Percentiles rank a stretch among this genome's conserved stretches.
These are phyloP conservation scores for Diaporthe helianthi DNA, from an alignment of 2,329 filamentous ascomycete species.

Conservation along the genomic window DNA sequence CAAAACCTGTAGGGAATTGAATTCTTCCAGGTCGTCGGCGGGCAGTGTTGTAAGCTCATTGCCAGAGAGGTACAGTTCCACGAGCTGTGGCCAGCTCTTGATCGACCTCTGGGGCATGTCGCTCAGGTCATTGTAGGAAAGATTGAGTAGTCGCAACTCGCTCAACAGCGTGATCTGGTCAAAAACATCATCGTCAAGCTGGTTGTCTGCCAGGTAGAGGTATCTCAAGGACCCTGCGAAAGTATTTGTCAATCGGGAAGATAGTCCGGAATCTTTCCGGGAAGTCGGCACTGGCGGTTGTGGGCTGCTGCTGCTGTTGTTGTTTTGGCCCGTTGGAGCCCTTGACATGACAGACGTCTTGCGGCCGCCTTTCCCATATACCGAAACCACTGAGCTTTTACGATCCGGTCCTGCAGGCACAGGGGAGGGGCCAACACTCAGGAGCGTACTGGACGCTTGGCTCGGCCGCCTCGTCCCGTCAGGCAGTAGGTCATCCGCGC, in stretches of 20 bases:
- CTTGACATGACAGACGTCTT: conserved; percentile 86
- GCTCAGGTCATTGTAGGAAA: conserved; percentile 93
- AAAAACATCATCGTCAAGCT: conserved; percentile 93
- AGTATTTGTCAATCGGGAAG: conserved; percentile 79
- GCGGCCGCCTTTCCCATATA: conserved; percentile 78
- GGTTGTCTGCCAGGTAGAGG: conserved; percentile 90
- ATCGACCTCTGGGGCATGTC: conserved; percentile 91
- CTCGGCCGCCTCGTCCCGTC: conserved; percentile 76
- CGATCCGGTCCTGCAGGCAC: conserved; percentile 65
- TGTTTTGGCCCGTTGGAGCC: conserved; percentile 52
- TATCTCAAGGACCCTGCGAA: conserved; percentile 87
- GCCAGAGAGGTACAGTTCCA: conserved; percentile 92
- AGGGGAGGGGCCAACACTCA: conserved; percentile 79
- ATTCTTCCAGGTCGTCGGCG: conserved; percentile 91
- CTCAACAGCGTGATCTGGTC: conserved; percentile 84
- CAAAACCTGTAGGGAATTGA: conserved; percentile 83
- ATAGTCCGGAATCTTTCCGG: conserved; percentile 90
- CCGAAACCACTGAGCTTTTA: conserved; percentile 85
- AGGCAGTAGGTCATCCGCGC: conserved; percentile 75
- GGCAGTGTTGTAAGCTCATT: conserved; percentile 93
- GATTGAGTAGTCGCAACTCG: conserved; percentile 86
- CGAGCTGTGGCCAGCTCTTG: conserved; percentile 86
- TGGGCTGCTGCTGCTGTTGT: conserved; percentile 42
- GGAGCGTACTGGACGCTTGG: conserved; percentile 71
- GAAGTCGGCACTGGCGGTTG: conserved; percentile 58